Base-by-base conservation (phyloP, 495 filamentous ascomycete species). In the Penicillium coprophilum region DNA sequence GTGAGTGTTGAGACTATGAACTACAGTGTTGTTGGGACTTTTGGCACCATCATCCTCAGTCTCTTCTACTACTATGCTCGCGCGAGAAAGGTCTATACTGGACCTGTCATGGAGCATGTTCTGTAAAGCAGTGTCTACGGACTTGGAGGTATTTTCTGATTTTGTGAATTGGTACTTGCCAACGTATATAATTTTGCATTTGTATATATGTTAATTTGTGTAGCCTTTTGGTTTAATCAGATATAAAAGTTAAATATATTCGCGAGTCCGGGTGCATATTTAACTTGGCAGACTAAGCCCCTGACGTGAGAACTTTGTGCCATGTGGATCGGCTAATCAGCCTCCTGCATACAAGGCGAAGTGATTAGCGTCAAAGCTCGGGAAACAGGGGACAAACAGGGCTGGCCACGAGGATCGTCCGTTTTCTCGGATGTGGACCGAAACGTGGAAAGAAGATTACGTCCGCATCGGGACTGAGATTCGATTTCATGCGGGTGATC, bases 21-120 rank as follows among this genome's bases (percentile, higher is more conserved):
- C 52, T 82, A 69, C 53, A 78, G 74, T 51, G 65, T 75, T 13
- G 69, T 81, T 6, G 69, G 77, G 1, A 77, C 73, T 24, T 66
- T 74, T 0, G 62, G 58, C 0, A 67, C 76, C 1, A 57, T 79
- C 12, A 5, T 80, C 2, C 77, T 81, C 47, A 75, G 71, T 34
- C 32, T 80, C 6, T 46, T 68, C 1, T 84, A 79, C 60, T 84
- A 83, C 61, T 17, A 70, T 24, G 0, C 75, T 0, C 65, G 70
- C 11, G 80, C 76, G 6, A 66, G 66, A 32, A 54, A 76, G 39
- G 65, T 66, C 10, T 83, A 78, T 52, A 60, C 61, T 21, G 80
- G 78, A 5, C 80, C 80, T n/a, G 59, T 80, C 31, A 65, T 72
- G 38, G 77, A 80, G 51, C 55, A 74, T 24, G 40, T 34, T 44